A percentile compares a stretch with the other conserved stretches of the same genome.
These are phyloP conservation scores for Nidula niveotomentosa DNA, from an alignment of 1,284 basidiomycete species.

Conservation along the genomic window DNA sequence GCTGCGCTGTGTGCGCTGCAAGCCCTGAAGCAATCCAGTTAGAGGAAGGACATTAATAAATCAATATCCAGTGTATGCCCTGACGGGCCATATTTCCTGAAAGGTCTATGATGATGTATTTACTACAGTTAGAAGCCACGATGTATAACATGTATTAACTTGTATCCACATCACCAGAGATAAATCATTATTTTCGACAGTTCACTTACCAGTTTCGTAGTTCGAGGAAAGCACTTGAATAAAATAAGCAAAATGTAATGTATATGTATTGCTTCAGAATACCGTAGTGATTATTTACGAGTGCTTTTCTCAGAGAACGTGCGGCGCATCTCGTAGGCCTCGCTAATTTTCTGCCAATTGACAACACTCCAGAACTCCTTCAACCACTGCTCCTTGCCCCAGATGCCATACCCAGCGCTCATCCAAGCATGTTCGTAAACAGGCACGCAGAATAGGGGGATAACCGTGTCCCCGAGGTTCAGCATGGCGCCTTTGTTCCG, in stretches of 20 bases:
- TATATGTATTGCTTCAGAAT: too few relatives aligned
- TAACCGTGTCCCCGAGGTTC: slow-evolving; percentile 55
- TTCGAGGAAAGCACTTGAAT: not conserved
- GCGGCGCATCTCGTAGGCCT: too few relatives aligned
- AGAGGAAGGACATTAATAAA: not conserved
- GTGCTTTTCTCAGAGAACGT: too few relatives aligned
- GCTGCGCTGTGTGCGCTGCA: slow-evolving; percentile 78
- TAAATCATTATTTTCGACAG: too few relatives aligned
- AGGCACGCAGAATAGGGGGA: slow-evolving; percentile 83
- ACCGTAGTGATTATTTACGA: too few relatives aligned
- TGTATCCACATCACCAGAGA: too few relatives aligned
- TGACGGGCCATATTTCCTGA: too few relatives aligned
- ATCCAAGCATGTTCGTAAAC: slow-evolving; percentile 94
- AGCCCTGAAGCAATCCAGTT: slow-evolving; percentile 48
- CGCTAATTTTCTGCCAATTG: slow-evolving; percentile 75
- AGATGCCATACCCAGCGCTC: slow-evolving; percentile 86
- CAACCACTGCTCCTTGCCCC: slow-evolving; percentile 92
- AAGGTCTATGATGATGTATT: too few relatives aligned
- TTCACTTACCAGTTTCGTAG: too few relatives aligned
- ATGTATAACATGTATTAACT: too few relatives aligned
- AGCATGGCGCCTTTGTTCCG: slow-evolving; percentile 10
- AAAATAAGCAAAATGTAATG: not conserved
- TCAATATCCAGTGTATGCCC: not conserved
- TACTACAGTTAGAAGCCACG: not conserved
- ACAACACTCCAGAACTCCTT: slow-evolving; percentile 88